Evolutionary conservation across 2,329 filamentous ascomycete genomes (phyloP), one percentile per base, ranked within the genome.

Genomic region (Stemphylium beticola): DNA sequence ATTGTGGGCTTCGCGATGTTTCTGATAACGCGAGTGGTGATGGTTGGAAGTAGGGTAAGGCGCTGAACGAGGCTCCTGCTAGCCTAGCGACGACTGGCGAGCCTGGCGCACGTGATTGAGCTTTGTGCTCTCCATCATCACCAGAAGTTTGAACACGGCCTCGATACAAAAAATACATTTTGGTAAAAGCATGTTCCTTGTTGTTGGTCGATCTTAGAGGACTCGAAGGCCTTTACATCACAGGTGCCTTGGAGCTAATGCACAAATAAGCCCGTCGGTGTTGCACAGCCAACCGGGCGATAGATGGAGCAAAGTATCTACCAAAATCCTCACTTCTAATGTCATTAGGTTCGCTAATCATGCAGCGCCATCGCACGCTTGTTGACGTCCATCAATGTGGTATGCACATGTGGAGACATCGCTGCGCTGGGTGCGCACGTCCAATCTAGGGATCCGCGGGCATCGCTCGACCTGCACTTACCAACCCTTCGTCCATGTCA

Each of bases 341-440:
- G 34, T 33, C 29, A 36, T 22, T 33, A n/a, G 36, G 37, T 20
- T 18, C 24, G 6, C 29, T 50, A 15, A n/a, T 32, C 24, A 50
- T 43, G 51, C 37, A 37, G 24, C 42, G 40, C 40, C 31, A 44
- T 44, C 20, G 31, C 29, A 34, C 34, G 53, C 26, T 36, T 20
- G 48, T 24, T 37, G 18, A 43, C 17, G 10, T 34, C 33, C 46
- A 11, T 52, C n/a, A 52, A 18, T 26, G 44, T 24, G 37, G 44
- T 31, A 31, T 49, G 45, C 40, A 17, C 18, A 36, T 44, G 49
- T 53, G 50, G 55, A 52, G 51, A 56, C 55, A 37, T 15, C 33
- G 52, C 31, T 52, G 38, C 39, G 52, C 54, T 56, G 57, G 51
- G 55, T 39, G 52, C 53, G 61, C 59, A 62, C 61, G 56, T 55